Percentiles rank a stretch among this genome's conserved stretches.
Evolutionary conservation across 1,284 basidiomycete species (phyloP).

Genomic region (Rugosomyces carneus): DNA sequence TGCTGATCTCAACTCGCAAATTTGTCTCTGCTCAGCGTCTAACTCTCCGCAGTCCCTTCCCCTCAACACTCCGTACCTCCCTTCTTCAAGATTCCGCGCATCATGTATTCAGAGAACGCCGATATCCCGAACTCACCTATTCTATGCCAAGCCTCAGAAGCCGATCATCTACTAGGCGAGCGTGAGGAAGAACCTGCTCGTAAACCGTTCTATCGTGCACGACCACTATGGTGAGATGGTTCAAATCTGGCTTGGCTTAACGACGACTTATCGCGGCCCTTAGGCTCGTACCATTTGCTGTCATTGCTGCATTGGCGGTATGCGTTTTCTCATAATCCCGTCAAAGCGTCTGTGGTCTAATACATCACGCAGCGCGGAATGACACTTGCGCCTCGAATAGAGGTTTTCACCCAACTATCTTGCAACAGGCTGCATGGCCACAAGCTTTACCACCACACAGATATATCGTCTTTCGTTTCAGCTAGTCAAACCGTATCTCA

Average conservation of each 20-base stretch:
- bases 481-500: conserved; percentile 9
- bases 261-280: not conserved
- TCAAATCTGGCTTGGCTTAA: not conserved
- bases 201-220: conserved; percentile 63
- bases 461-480: conserved; percentile 10
- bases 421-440: conserved; percentile 50
- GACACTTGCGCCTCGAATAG: conserved; percentile 70
- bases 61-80: no score
- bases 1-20: not conserved
- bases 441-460: conserved; percentile 32
- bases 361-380: conserved; percentile 55
- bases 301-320: conserved; percentile 60
- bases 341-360: conserved; percentile 4
- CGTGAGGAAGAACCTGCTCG: conserved; percentile 24
- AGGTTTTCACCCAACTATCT: conserved; percentile 72
- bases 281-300: conserved; percentile 72
- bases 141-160: conserved; percentile 13
- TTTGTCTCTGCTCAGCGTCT: not conserved
- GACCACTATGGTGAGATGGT: conserved; percentile 48
- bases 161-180: conserved; percentile 18
- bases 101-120: conserved; percentile 17
- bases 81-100: not conserved
- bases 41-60: not conserved
- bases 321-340: conserved; percentile 21
- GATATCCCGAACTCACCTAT: conserved; percentile 13